These are phyloP conservation scores for Ramaria rubella DNA, from an alignment of 768 basidiomycete genomes.

Conservation along the genomic window DNA sequence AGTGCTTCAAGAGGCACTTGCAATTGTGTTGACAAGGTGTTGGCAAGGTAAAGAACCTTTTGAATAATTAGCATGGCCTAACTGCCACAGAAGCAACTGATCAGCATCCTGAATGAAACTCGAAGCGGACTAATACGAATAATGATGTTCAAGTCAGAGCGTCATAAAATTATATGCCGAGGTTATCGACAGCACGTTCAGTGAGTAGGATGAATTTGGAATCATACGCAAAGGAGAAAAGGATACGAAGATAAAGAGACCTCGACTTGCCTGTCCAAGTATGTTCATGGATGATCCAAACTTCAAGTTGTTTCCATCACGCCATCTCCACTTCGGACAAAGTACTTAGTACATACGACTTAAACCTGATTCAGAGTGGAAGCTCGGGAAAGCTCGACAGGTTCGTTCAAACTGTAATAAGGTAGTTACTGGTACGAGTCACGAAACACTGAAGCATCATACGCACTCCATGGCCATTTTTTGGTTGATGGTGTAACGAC, in stretches of 20 bases:
- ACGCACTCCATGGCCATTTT: background rate
- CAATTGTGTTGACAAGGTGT: too few species aligned
- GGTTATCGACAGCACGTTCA: constrained; percentile 2
- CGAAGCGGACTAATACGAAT: too few species aligned
- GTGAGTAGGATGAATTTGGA: constrained; percentile 2
- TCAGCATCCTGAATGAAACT: too few species aligned
- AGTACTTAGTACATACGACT: background rate
- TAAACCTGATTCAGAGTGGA: background rate
- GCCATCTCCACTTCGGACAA: background rate
- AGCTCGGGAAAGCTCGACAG: too few species aligned
- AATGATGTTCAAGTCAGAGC: background rate
- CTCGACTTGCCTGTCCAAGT: background rate
- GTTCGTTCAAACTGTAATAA: too few species aligned
- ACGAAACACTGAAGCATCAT: background rate
- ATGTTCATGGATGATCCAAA: background rate
- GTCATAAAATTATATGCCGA: background rate
- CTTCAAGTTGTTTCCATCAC: background rate
- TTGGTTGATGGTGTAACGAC: too few species aligned
- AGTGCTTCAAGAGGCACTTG: too few species aligned
- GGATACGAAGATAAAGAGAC: background rate
- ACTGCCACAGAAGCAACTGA: too few species aligned
- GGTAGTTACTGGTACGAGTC: background rate
- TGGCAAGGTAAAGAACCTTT: too few species aligned
- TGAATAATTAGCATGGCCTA: too few species aligned
- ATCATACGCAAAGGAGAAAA: background rate